Base-by-base conservation (phyloP, 306 rosid species). In the Vicia villosa region DNA sequence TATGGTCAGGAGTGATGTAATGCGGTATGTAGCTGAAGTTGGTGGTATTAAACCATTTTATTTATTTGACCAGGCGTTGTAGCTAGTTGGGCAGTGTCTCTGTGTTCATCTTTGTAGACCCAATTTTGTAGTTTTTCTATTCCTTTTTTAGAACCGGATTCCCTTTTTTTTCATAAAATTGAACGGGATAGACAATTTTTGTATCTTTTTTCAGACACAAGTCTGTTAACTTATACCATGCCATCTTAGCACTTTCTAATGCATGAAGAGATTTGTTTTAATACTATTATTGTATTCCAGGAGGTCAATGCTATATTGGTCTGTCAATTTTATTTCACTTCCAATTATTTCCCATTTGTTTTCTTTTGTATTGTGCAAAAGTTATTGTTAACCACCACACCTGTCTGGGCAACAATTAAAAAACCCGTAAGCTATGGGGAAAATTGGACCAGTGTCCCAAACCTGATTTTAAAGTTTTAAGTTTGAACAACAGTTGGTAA, bases 101-200 rank as follows among this genome's bases (percentile, higher is more conserved):
- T 32, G 40, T 46, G 32, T 68, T 50, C 8, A 38, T 26, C 56
- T 65, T 63, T 60, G 67, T 47, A 46, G 65, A 52, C 58, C 76
- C 73, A 69, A 38, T 81, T 81, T 81, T 76, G 85, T 72, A 46
- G 76, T 69, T 22, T 41, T 10, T 77, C 6, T 2, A 36, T 40
- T 1, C 6, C 28, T 16, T 14, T 6, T 14, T 66, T 45, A 45
- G 41, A 47, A 72, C 20, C 47, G 11, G 43, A 17, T 57, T 32
- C 6, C 56, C 38, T 22, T 32, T 24, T 22, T 19, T 1, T 6
- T 6, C 60, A 54, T 28, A 19, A 13, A 28, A 15, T 9, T 74
- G 59, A 28, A 46, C 14, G 6, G 17, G 41, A 24, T 45, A 52
- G 60, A 70, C 64, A 74, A 47, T 70, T 50, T 58, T 40, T 43